These are phyloP conservation scores for Ampelomyces quisqualis DNA, from an alignment of 2,329 filamentous ascomycete species.

Conservation along the genomic window DNA sequence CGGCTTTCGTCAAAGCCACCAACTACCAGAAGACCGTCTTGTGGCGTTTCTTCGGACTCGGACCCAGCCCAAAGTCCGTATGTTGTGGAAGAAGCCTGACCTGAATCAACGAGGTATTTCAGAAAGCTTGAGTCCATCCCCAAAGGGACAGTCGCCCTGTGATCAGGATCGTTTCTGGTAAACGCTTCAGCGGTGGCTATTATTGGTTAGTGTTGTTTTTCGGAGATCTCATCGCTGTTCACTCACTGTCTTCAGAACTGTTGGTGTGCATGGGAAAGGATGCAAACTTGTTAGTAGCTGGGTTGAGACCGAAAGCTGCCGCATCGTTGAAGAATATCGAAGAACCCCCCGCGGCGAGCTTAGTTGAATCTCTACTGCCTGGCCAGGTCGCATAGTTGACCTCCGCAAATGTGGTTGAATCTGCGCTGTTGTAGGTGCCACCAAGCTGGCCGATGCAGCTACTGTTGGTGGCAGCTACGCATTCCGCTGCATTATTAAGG, in stretches of 20 bases:
- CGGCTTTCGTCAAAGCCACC: constrained; percentile 20
- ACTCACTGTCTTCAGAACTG: constrained; percentile 17
- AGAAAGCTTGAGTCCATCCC: constrained; percentile 18
- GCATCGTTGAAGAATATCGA: constrained; percentile 20
- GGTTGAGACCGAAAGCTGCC: constrained; percentile 15
- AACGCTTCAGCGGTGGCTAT: constrained; percentile 11
- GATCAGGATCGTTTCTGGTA: constrained; percentile 7
- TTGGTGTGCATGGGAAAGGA: constrained; percentile 16
- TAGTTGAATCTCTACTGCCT: constrained; percentile 17
- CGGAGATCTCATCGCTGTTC: not conserved
- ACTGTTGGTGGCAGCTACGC: constrained; percentile 15
- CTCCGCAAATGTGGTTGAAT: constrained; percentile 17
- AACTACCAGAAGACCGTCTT: constrained; percentile 18
- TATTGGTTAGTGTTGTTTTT: not conserved
- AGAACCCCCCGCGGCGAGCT: constrained; percentile 12
- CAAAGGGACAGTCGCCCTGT: constrained; percentile 16
- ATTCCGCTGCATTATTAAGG: constrained; percentile 16
- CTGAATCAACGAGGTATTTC: constrained; percentile 17
- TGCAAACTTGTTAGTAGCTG: constrained; percentile 16
- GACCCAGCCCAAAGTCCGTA: constrained; percentile 21
- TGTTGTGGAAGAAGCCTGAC: constrained; percentile 19
- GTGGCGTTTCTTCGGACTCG: constrained; percentile 16
- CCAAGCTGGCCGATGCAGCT: constrained; percentile 21
- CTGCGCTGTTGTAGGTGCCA: constrained; percentile 16
- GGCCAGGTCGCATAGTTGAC: constrained; percentile 14